A percentile compares a stretch with the other conserved stretches of the same genome.
Conservation (phyloP, 2,329 filamentous ascomycete genomes). For the Hypoxylon sp. region DNA sequence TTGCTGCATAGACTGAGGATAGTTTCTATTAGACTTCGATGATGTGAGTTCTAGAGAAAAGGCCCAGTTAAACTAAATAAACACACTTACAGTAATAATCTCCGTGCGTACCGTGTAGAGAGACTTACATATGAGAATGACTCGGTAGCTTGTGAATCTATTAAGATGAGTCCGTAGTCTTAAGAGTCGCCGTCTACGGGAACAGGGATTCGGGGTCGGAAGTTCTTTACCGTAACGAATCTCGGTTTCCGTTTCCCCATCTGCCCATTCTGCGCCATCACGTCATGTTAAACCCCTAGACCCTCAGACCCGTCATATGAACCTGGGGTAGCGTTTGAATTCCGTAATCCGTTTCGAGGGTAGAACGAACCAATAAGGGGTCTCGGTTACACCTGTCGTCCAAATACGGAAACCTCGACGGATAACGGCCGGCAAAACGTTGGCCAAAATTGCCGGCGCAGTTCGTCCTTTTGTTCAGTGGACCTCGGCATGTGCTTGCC, state of each 20-base stretch:
- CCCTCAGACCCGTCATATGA: neutral
- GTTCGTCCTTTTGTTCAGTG: constrained; percentile 23
- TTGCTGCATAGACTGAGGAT: constrained; percentile 5
- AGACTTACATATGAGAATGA: constrained; percentile 7
- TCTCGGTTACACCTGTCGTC: constrained; percentile 12
- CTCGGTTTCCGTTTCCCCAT: constrained; percentile 14
- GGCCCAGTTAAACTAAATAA: constrained; percentile 7
- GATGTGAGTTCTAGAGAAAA: constrained; percentile 14
- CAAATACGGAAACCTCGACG: constrained; percentile 24
- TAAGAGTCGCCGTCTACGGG: neutral
- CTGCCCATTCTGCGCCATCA: constrained; percentile 9
- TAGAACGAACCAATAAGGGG: constrained; percentile 22
- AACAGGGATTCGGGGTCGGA: constrained; percentile 1
- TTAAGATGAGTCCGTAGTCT: constrained; percentile 5
- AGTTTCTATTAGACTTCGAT: neutral
- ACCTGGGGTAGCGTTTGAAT: constrained; percentile 13
- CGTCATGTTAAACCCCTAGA: constrained; percentile 4
- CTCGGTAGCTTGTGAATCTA: constrained; percentile 13
- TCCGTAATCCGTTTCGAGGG: constrained; percentile 23
- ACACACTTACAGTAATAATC: constrained; percentile 12
- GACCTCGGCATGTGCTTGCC: constrained; percentile 47
- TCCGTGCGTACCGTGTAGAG: constrained; percentile 7
- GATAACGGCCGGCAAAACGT: constrained; percentile 35
- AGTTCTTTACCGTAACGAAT: constrained; percentile 2
- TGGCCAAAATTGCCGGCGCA: constrained; percentile 43